These are phyloP conservation scores for Linnemannia zychae DNA, from an alignment of 192 early-diverging fungal species.

Conservation along the genomic window DNA sequence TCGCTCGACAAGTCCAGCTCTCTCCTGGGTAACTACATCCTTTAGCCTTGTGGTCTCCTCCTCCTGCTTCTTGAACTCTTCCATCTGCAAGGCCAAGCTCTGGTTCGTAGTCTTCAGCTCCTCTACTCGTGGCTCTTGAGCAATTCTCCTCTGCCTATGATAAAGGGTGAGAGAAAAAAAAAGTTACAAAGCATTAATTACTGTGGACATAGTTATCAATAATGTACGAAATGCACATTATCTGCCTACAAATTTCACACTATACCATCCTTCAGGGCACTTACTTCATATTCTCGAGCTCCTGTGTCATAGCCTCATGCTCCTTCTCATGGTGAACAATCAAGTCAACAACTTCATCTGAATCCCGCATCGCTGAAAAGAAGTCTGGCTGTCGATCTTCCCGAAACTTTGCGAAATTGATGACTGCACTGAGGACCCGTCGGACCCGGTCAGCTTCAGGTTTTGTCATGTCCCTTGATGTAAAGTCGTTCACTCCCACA, in stretches of 20 bases:
- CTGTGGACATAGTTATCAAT: not conserved
- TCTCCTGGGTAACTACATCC: constrained; percentile 24
- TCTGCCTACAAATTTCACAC: not conserved
- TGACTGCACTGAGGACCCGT: constrained; percentile 83
- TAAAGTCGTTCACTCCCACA: constrained; percentile 83
- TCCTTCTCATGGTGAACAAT: constrained; percentile 23
- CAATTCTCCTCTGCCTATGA: constrained; percentile 21
- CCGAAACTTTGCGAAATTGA: constrained; percentile 94
- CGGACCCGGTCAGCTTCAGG: constrained; percentile 78
- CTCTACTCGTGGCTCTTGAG: constrained; percentile 40
- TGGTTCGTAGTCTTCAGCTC: constrained; percentile 33
- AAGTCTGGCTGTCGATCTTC: constrained; percentile 70
- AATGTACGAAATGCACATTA: not conserved
- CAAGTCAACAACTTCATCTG: constrained; percentile 15
- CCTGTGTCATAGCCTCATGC: constrained; percentile 5
- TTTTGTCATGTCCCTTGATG: constrained; percentile 81
- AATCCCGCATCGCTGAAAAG: not conserved
- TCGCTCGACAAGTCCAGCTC: constrained; percentile 9
- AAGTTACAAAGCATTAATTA: not conserved
- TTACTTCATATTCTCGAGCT: constrained; percentile 30
- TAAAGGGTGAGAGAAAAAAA: not conserved
- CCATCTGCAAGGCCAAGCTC: constrained; percentile 23
- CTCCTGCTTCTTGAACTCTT: constrained; percentile 30
- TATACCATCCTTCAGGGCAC: not conserved
- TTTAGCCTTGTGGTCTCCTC: constrained; percentile 4